Conservation (phyloP, 345 rosid species). For the Linum tenue region DNA sequence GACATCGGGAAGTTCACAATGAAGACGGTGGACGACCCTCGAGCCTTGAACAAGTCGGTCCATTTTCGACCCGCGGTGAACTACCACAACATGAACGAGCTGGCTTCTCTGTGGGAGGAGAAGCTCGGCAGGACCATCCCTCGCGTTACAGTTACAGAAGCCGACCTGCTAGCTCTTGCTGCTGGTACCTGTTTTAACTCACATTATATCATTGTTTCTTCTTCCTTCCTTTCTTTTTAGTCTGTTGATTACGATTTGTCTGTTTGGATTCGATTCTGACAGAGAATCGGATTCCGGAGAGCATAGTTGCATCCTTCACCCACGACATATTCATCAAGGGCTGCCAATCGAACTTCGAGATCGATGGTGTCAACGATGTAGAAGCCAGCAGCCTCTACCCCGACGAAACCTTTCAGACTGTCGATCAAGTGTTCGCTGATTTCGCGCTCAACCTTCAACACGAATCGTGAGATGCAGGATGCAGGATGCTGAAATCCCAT, state of each 20-base stretch:
- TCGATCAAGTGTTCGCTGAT: constrained; percentile 50
- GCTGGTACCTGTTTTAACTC: constrained; percentile 30
- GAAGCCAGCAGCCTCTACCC: constrained; percentile 43
- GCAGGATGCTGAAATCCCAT: background rate
- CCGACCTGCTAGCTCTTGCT: constrained; percentile 40
- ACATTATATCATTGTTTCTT: background rate
- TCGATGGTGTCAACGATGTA: constrained; percentile 30
- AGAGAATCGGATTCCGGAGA: constrained; percentile 51
- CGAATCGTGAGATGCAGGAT: constrained; percentile 12
- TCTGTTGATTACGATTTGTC: background rate
- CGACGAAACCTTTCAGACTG: constrained; percentile 30
- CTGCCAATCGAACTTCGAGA: constrained; percentile 41
- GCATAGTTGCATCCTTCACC: constrained; percentile 61
- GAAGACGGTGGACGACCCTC: constrained; percentile 42
- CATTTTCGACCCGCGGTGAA: constrained; percentile 56
- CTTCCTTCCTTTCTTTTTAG: background rate
- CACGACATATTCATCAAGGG: constrained; percentile 71
- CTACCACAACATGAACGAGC: constrained; percentile 51
- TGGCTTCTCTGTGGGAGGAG: constrained; percentile 59
- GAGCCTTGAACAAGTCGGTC: constrained; percentile 44
- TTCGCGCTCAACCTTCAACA: constrained; percentile 23
- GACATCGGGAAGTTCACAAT: constrained; percentile 69
- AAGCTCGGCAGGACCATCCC: constrained; percentile 50
- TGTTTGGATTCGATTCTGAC: constrained; percentile 8
- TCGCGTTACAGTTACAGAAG: constrained; percentile 39